These are phyloP conservation scores for Pelargonium myrrhifolium DNA, from an alignment of 441 rosid species.

Conservation along the genomic window DNA sequence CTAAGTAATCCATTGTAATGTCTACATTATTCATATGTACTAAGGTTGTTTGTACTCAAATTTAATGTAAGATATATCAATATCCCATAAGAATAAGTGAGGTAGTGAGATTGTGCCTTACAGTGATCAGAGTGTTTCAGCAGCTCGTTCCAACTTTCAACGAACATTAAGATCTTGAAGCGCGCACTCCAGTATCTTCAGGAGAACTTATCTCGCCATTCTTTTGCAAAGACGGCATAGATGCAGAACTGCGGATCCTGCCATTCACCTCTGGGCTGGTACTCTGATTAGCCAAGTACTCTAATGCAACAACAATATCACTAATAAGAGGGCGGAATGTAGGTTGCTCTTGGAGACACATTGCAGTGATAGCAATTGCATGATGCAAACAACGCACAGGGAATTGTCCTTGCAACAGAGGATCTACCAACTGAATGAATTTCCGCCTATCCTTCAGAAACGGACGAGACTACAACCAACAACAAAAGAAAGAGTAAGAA, in stretches of 20 bases:
- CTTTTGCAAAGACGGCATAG: conserved; percentile 22
- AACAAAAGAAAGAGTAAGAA: background rate
- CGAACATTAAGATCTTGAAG: background rate
- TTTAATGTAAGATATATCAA: too few species aligned
- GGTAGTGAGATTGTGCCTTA: background rate
- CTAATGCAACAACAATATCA: conserved; percentile 87
- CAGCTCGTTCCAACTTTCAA: too few species aligned
- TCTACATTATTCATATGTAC: too few species aligned
- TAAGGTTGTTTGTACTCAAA: too few species aligned
- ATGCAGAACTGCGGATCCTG: conserved; percentile 18
- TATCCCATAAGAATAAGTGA: too few species aligned
- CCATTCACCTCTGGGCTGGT: conserved; percentile 28
- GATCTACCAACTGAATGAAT: conserved; percentile 61
- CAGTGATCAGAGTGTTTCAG: background rate
- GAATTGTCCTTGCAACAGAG: conserved; percentile 53
- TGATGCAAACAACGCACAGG: conserved; percentile 84
- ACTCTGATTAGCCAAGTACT: conserved; percentile 60
- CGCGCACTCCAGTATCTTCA: conserved; percentile 1
- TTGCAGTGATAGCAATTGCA: conserved; percentile 74
- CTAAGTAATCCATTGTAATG: too few species aligned
- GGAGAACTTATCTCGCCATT: conserved; percentile 10
- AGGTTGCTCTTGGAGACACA: conserved; percentile 93
- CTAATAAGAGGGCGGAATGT: conserved; percentile 80
- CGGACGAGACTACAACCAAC: conserved; percentile 50
- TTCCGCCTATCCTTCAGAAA: conserved; percentile 70